Evolutionary conservation across 2,329 filamentous ascomycete species (phyloP).

Genomic region (Beauveria sp.): DNA sequence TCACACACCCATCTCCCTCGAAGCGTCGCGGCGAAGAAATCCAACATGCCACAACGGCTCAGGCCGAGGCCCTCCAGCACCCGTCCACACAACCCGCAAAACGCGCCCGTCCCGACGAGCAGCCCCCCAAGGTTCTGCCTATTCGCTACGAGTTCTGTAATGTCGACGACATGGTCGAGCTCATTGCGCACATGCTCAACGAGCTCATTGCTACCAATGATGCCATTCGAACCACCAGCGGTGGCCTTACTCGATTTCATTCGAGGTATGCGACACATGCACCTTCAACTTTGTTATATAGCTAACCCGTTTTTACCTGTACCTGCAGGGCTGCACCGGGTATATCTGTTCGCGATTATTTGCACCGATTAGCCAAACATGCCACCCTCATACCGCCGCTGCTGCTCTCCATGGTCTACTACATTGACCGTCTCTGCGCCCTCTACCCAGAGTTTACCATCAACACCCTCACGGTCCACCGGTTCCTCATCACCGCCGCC

Average conservation of each 20-base stretch:
- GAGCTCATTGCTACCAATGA: slow-evolving; percentile 94
- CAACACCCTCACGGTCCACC: slow-evolving; percentile 91
- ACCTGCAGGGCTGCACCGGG: slow-evolving; percentile 59
- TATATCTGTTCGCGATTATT: slow-evolving; percentile 90
- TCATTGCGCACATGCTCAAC: slow-evolving; percentile 92
- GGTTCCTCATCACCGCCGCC: slow-evolving; percentile 90
- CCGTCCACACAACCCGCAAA: slow-evolving; percentile 35
- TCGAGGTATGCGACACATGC: slow-evolving; percentile 56
- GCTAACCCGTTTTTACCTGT: neutral
- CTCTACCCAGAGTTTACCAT: slow-evolving; percentile 94
- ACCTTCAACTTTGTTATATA: neutral
- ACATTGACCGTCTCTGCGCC: slow-evolving; percentile 89
- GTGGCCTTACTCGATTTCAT: slow-evolving; percentile 87
- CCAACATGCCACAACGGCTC: neutral
- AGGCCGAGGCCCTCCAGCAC: neutral
- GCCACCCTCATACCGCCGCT: slow-evolving; percentile 89
- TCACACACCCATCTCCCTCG: neutral
- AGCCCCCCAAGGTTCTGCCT: slow-evolving; percentile 54
- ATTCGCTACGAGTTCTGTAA: slow-evolving; percentile 72
- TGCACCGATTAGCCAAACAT: slow-evolving; percentile 86
- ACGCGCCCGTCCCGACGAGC: slow-evolving; percentile 42
- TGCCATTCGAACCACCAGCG: slow-evolving; percentile 64
- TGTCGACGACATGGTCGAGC: slow-evolving; percentile 76
- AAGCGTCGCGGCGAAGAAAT: slow-evolving; percentile 8
- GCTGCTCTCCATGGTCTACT: slow-evolving; percentile 97